These are phyloP conservation scores for Chalciporus sphaerocephalus DNA, from an alignment of 768 basidiomycete genomes.

Conservation along the genomic window DNA sequence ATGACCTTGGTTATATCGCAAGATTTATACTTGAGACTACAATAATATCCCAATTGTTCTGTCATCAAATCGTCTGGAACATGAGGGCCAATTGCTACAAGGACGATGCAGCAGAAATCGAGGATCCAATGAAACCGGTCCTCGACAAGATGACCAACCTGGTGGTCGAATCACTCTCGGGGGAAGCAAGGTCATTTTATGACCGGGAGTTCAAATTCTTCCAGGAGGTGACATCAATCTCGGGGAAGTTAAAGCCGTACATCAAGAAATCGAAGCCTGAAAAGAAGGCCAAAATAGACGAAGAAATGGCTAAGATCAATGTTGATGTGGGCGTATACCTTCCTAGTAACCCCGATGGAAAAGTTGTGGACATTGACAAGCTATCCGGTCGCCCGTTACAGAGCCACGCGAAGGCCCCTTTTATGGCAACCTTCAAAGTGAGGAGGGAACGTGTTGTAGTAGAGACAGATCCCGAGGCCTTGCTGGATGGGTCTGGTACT, in stretches of 20 bases:
- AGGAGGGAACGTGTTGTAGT: slow-evolving; percentile 75
- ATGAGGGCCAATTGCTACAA: slow-evolving; percentile 99
- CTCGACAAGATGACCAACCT: slow-evolving; percentile 81
- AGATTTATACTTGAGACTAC: slow-evolving; percentile 96
- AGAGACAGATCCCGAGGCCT: slow-evolving; percentile 66
- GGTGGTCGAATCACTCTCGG: slow-evolving; percentile 82
- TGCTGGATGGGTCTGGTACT: slow-evolving; percentile 57
- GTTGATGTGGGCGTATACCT: slow-evolving; percentile 96
- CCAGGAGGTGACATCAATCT: slow-evolving; percentile 94
- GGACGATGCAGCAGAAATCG: slow-evolving; percentile 83
- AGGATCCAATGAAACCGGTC: slow-evolving; percentile 93
- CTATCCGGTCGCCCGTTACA: slow-evolving; percentile 94
- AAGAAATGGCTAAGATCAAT: slow-evolving; percentile 95
- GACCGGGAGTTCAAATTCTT: slow-evolving; percentile 96
- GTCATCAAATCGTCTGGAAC: slow-evolving; percentile 99
- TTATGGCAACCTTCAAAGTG: slow-evolving; percentile 99
- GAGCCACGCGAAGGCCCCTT: slow-evolving; percentile 99
- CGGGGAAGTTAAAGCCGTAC: slow-evolving; percentile 92
- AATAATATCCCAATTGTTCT: slow-evolving; percentile 95
- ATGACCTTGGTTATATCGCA: slow-evolving; percentile 86
- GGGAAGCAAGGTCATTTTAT: slow-evolving; percentile 84
- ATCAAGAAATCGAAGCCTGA: slow-evolving; percentile 94
- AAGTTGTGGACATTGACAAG: slow-evolving; percentile 95
- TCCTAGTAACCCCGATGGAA: slow-evolving; percentile 95
- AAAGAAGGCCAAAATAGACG: slow-evolving; percentile 99